A percentile compares a stretch with the other conserved stretches of the same genome.
Evolutionary conservation across 768 basidiomycete species (phyloP).

Genomic region (Suillus variegatus): DNA sequence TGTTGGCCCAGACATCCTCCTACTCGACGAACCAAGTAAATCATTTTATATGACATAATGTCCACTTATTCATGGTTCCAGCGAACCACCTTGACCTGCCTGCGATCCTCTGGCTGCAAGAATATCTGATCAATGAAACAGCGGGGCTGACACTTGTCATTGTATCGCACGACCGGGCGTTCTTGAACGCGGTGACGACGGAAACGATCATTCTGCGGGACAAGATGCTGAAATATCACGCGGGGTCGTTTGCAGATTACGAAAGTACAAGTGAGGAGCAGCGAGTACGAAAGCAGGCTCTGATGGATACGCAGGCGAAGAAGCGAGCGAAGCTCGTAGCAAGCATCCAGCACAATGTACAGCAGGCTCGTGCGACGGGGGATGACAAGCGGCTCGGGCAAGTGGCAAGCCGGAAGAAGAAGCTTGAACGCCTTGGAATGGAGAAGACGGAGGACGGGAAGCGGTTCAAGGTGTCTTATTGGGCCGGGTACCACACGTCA

Average conservation of each 20-base stretch:
- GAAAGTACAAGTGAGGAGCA: conserved; percentile 47
- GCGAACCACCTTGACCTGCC: conserved; percentile 49
- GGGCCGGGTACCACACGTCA: conserved; percentile 40
- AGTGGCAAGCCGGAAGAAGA: conserved; percentile 62
- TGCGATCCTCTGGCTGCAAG: conserved; percentile 54
- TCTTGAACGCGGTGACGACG: conserved; percentile 48
- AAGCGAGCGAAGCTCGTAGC: conserved; percentile 52
- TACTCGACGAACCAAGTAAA: conserved; percentile 55
- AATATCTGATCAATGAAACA: conserved; percentile 44
- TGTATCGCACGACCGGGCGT: conserved; percentile 66
- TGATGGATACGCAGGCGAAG: conserved; percentile 47
- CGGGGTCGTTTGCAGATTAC: conserved; percentile 55
- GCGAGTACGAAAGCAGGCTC: conserved; percentile 43
- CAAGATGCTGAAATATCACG: conserved; percentile 52
- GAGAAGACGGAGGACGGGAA: conserved; percentile 34
- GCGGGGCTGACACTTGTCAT: conserved; percentile 51
- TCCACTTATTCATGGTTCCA: conserved; percentile 11
- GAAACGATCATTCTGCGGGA: conserved; percentile 60
- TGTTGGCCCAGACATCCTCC: conserved; percentile 54
- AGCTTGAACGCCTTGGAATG: conserved; percentile 37
- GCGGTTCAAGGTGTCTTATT: conserved; percentile 60
- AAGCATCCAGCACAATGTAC: conserved; percentile 53
- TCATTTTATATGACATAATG: conserved; percentile 23
- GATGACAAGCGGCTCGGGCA: conserved; percentile 57
- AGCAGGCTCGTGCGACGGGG: conserved; percentile 54